A percentile compares a stretch with the other conserved stretches of the same genome.
phyloP scores from a whole-genome alignment of 2,329 filamentous ascomycete genomes.

The Nothomitra cinnamomea region DNA sequence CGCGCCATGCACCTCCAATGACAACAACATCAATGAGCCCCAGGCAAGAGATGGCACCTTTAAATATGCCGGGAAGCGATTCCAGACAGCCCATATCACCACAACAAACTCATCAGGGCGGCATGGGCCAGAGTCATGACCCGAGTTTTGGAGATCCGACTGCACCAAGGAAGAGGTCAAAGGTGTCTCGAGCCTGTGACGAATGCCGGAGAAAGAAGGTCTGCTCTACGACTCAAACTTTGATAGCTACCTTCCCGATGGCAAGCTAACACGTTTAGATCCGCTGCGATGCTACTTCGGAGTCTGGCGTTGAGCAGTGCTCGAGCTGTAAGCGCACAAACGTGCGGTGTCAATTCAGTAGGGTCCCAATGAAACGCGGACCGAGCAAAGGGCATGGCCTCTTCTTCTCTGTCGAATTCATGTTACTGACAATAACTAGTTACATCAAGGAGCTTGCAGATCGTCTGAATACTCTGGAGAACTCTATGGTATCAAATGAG shows the following conservation, averaged over 20 bases:
- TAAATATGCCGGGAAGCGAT: background rate
- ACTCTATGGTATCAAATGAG: constrained; percentile 36
- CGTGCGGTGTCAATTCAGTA: constrained; percentile 69
- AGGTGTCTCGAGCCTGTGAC: constrained; percentile 78
- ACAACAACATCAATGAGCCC: background rate
- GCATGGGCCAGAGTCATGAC: constrained; percentile 28
- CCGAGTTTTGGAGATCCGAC: constrained; percentile 40
- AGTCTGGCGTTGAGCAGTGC: constrained; percentile 56
- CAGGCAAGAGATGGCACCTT: background rate
- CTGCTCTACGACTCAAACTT: constrained; percentile 8
- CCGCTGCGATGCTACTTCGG: constrained; percentile 67
- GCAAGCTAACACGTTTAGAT: constrained; percentile 30
- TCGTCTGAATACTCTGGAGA: constrained; percentile 65
- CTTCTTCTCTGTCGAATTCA: background rate
- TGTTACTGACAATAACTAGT: constrained; percentile 25
- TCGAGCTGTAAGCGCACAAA: constrained; percentile 64
- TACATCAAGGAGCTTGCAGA: constrained; percentile 90
- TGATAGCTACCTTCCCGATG: constrained; percentile 7
- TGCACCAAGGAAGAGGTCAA: constrained; percentile 59
- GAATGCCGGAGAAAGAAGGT: constrained; percentile 75
- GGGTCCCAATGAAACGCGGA: constrained; percentile 74
- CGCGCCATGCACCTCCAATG: constrained; percentile 3
- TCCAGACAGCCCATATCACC: background rate
- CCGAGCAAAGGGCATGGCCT: constrained; percentile 63
- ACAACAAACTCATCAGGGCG: constrained; percentile 7